Conservation (phyloP, 2,329 filamentous ascomycete species). For the Penicillium sp. region DNA sequence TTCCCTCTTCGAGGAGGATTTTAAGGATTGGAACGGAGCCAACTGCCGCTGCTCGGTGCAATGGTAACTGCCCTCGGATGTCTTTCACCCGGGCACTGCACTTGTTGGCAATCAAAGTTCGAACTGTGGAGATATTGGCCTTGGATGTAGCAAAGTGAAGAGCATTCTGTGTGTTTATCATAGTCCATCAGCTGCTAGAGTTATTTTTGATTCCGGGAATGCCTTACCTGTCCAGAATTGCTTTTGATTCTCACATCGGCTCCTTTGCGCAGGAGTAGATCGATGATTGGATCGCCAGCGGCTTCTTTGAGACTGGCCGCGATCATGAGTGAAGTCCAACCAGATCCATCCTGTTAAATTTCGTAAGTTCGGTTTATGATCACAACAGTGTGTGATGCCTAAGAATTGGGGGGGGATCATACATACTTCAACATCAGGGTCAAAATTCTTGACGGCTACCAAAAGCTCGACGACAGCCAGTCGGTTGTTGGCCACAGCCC, state of each 20-base stretch:
- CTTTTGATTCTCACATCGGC: conserved; percentile 49
- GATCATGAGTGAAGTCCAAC: conserved; percentile 54
- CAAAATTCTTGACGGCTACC: conserved; percentile 70
- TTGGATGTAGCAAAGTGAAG: conserved; percentile 93
- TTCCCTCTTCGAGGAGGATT: conserved; percentile 69
- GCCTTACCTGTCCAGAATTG: conserved; percentile 42
- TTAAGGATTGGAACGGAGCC: conserved; percentile 86
- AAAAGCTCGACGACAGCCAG: conserved; percentile 72
- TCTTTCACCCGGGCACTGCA: conserved; percentile 81
- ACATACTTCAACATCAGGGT: conserved; percentile 74
- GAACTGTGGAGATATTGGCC: conserved; percentile 77
- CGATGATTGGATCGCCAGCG: conserved; percentile 46
- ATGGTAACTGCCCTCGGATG: conserved; percentile 80
- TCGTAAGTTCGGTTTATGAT: too few relatives aligned
- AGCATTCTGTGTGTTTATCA: conserved; percentile 61
- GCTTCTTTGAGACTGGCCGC: conserved; percentile 48
- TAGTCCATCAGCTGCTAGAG: neutral
- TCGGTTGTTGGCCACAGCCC: conserved; percentile 84
- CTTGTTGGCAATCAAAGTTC: conserved; percentile 71
- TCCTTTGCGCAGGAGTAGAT: conserved; percentile 47
- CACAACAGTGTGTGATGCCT: too few relatives aligned
- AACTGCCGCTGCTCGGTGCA: conserved; percentile 88
- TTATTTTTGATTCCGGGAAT: neutral
- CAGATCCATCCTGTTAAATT: conserved; percentile 43
- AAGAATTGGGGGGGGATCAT: too few relatives aligned